Evolutionary conservation across 345 rosid genomes (phyloP).

Genomic region (Gynandropsis gynandra): DNA sequence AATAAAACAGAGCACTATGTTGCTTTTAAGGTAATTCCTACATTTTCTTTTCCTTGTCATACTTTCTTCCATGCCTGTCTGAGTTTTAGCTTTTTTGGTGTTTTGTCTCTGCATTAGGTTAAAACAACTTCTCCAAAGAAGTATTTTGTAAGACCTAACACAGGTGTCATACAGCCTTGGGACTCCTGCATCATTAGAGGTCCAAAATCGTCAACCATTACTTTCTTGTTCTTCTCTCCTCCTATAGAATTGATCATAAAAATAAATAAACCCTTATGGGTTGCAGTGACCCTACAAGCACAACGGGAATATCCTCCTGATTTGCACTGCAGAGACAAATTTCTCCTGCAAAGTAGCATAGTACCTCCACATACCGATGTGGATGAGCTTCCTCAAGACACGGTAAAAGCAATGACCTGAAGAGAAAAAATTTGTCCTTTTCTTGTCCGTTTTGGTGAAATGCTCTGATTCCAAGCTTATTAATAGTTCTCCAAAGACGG

Average conservation of each 20-base stretch:
- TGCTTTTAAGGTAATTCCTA: conserved; percentile 60
- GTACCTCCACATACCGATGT: conserved; percentile 71
- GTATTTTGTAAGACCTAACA: conserved; percentile 96
- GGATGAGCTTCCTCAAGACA: conserved; percentile 80
- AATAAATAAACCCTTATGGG: neutral
- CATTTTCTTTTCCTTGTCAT: neutral
- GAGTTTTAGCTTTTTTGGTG: conserved; percentile 7
- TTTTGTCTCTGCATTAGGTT: conserved; percentile 40
- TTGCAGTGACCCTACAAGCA: conserved; percentile 87
- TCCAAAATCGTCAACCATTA: conserved; percentile 16
- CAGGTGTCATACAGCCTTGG: conserved; percentile 76
- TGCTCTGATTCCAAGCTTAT: no score
- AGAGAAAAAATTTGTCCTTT: no score
- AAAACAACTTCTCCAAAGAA: conserved; percentile 96
- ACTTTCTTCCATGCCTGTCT: neutral
- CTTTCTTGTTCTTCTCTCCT: neutral
- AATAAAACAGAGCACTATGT: conserved; percentile 74
- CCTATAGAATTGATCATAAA: neutral
- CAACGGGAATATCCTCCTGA: conserved; percentile 70
- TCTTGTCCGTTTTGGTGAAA: no score
- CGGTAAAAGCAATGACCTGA: conserved; percentile 35
- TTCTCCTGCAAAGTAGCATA: conserved; percentile 80
- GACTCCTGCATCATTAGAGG: conserved; percentile 72
- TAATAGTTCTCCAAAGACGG: conserved; percentile 54
- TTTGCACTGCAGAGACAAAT: conserved; percentile 96